Base-by-base conservation (phyloP, 805 yeast species). In the Danielia oregonensis region DNA sequence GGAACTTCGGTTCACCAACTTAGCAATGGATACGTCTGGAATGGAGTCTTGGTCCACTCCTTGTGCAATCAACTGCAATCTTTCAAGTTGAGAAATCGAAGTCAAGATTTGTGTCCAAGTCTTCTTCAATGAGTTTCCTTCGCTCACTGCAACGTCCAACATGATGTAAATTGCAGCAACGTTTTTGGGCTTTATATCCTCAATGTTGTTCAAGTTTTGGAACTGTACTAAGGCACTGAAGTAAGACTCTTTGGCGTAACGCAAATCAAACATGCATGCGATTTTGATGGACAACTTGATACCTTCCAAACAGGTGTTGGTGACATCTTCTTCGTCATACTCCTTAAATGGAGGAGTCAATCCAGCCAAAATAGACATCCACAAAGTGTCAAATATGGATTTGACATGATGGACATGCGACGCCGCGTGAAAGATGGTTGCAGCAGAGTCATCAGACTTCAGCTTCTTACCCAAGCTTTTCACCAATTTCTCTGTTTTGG, bases 361-460 rank as follows among this genome's bases (percentile, higher is more conserved):
- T 0, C 95, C 97, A 5, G 97, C 97, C 46, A 93, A 70, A 30
- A 93, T 76, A 0, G 97, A 87, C 96, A 94, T 89, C 99, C 99
- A 93, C 28, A 85, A 65, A 12, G 86, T 86, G 50, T 91, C 96
- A 62, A 93, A 91, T 54, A 94, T 86, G 1, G 97, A 89, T 54
- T 76, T 82, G 11, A 91, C 95, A 55, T 91, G 96, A 48, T 87
- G 94, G 11, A 85, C 76, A 51, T 85, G 91, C 2, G 88, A 76
- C 0, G 97, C 97, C 13, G 81, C 77, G 57, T 86, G 86, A 54
- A 80, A 89, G 0, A 76, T 70, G 13, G 60, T 62, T 19, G 66
- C 64, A 5, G 52, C 39, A 15, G 68, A 61, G 28, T 68, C 72
- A 33, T 60, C 65, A 11, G 57, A 47, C 37, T 69, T 72, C 26